Evolutionary conservation across 805 yeast genomes (phyloP).

Genomic region (Lipomyces anomalus): DNA sequence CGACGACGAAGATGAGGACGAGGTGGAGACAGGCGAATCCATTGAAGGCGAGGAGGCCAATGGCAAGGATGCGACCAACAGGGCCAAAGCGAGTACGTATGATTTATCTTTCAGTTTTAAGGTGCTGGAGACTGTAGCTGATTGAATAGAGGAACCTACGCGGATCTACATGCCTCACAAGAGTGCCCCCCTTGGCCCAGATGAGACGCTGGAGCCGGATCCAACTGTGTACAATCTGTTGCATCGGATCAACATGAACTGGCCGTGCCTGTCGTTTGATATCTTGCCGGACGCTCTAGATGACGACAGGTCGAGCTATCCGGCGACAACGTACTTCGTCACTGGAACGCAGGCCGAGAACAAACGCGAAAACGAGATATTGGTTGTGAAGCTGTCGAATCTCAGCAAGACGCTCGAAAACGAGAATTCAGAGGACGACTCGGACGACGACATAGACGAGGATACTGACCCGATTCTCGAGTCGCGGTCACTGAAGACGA

Average conservation of each 20-base stretch:
- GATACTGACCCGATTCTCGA: conserved; percentile 83
- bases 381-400: conserved; percentile 75
- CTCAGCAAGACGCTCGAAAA: conserved; percentile 80
- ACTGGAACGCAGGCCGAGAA: conserved; percentile 92
- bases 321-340: conserved; percentile 77
- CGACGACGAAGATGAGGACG: conserved; percentile 80
- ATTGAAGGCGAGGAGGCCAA: conserved; percentile 15
- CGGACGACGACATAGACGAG: conserved; percentile 46
- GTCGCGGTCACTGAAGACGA: conserved; percentile 69
- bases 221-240: conserved; percentile 94
- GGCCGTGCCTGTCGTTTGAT: conserved; percentile 95
- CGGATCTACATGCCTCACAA: conserved; percentile 77
- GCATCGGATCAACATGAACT: conserved; percentile 86
- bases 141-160: conserved; percentile 34
- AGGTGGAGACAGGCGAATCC: conserved; percentile 39
- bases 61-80: neutral
- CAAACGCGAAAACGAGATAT: conserved; percentile 81
- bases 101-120: neutral
- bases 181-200: conserved; percentile 87
- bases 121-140: neutral
- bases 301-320: conserved; percentile 79
- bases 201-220: conserved; percentile 94
- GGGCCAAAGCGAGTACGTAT: neutral
- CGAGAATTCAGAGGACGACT: conserved; percentile 72
- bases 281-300: conserved; percentile 83